A percentile compares a stretch with the other conserved stretches of the same genome.
Evolutionary conservation across 1,139 yeast species (phyloP).

Genomic region (Geotrichum macrosporum): DNA sequence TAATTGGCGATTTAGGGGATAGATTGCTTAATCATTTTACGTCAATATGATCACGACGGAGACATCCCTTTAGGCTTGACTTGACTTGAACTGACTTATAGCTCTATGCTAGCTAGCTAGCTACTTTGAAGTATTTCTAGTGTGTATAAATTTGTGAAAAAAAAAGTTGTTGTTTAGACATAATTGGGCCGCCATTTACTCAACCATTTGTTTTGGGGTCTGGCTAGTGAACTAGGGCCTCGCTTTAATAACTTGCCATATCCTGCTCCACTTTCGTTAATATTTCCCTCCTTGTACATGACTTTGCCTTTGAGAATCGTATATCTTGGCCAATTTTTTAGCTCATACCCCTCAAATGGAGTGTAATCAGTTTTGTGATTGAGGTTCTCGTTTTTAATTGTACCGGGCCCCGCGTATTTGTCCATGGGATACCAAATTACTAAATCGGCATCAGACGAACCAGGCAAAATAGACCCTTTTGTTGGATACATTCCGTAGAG

Average conservation of each 20-base stretch:
- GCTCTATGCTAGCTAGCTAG: no score
- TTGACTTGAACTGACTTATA: no score
- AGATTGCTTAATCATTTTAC: slow-evolving; percentile 10
- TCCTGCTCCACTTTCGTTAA: slow-evolving; percentile 31
- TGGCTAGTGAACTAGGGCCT: slow-evolving; percentile 12
- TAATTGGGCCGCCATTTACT: slow-evolving; percentile 18
- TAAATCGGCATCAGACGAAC: slow-evolving; percentile 43
- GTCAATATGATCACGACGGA: not conserved
- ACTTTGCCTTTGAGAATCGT: slow-evolving; percentile 43
- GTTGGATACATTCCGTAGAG: slow-evolving; percentile 37
- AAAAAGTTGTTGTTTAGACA: not conserved
- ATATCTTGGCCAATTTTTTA: slow-evolving; percentile 47
- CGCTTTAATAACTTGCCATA: slow-evolving; percentile 13
- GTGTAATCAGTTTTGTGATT: slow-evolving; percentile 47
- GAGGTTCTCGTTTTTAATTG: slow-evolving; percentile 39
- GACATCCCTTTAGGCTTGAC: no score
- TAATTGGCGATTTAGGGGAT: slow-evolving; percentile 13
- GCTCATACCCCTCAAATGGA: slow-evolving; percentile 44
- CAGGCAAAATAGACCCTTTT: slow-evolving; percentile 42
- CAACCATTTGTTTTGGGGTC: slow-evolving; percentile 16
- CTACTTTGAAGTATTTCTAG: no score
- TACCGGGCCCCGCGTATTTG: slow-evolving; percentile 32
- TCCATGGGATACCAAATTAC: slow-evolving; percentile 45
- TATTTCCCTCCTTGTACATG: slow-evolving; percentile 33
- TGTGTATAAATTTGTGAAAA: no score